These are phyloP conservation scores for Comarum palustre DNA, from an alignment of 306 rosid genomes.

Conservation along the genomic window DNA sequence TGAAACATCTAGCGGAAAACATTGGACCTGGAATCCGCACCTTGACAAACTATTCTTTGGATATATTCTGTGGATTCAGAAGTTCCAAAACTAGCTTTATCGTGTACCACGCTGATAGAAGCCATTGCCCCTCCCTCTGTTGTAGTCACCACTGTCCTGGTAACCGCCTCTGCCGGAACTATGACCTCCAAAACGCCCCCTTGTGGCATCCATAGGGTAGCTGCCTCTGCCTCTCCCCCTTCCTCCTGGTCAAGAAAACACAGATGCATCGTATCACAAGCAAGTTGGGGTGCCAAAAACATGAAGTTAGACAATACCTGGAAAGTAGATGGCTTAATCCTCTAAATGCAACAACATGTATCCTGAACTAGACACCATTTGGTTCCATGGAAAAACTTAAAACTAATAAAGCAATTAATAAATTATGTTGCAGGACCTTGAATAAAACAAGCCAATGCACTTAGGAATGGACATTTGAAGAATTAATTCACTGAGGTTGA, in stretches of 20 bases:
- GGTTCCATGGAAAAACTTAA: not conserved
- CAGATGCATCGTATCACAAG: conserved; percentile 17
- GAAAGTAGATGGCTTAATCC: not conserved
- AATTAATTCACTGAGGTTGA: not conserved
- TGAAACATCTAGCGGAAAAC: conserved; percentile 39
- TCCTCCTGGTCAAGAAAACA: conserved; percentile 55
- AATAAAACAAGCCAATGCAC: not conserved
- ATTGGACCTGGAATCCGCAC: conserved; percentile 20
- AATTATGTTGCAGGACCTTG: not conserved
- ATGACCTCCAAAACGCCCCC: conserved; percentile 74
- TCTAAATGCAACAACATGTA: not conserved
- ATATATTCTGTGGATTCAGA: conserved; percentile 11
- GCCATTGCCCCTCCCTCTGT: conserved; percentile 64
- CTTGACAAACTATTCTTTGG: conserved; percentile 20
- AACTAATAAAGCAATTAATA: not conserved
- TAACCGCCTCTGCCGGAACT: conserved; percentile 56
- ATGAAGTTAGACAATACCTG: not conserved
- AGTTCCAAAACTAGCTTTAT: conserved; percentile 25
- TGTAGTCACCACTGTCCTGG: conserved; percentile 57
- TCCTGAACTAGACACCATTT: not conserved
- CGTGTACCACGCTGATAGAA: conserved; percentile 66
- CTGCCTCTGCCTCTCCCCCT: conserved; percentile 76
- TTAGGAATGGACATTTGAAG: not conserved
- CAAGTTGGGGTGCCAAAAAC: not conserved
- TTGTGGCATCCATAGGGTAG: conserved; percentile 61